Base-by-base conservation (phyloP, 495 filamentous ascomycete genomes). In the Aspergillus homomorphus region DNA sequence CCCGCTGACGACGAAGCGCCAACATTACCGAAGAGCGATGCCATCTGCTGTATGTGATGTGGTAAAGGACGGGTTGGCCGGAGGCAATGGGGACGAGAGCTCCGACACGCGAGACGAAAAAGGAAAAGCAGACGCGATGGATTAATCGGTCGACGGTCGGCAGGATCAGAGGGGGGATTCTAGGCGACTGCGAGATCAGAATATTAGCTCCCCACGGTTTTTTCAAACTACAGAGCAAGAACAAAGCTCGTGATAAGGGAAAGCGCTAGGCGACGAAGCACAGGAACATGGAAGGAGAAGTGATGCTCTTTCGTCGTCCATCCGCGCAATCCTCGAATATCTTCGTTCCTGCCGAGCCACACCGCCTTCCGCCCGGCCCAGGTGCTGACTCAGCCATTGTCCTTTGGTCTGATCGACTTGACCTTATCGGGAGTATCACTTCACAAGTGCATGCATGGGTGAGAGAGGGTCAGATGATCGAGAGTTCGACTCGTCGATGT, bases 11-110 rank as follows among this genome's bases (percentile, higher is more conserved):
- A 50, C 62, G 77, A 57, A 52, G 73, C 58, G 63, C 72, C 70
- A 55, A 74, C 66, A 53, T 68, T 62, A 63, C 85, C 84, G 71
- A 95, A 96, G 67, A 96, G 84, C 56, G 58, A 22, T 15, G 73
- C 74, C 74, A 77, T 77, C 59, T 58, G 58, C 61, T 61, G 56
- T 45, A 43, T 54, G 56, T 62, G 54, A 45, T 15, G 45, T 57
- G 42, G 22, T 22, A 20, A 4, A 14, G 22, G 10, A 15, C 23
- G 33, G 21, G 30, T 49, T 46, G 33, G 46, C 19, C 46, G 2
- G 38, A 50, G 24, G 20, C 12, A n/a, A 43, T 26, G 18, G 42
- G n/a, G 26, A 50, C 26, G 5, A 1, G 12, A 20, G 30, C 15
- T 45, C 33, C 33, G 33, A 38, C 10, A 38, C 33, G 33, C 33